Base-by-base conservation (phyloP, 345 rosid species). In the Citrus unshiu region DNA sequence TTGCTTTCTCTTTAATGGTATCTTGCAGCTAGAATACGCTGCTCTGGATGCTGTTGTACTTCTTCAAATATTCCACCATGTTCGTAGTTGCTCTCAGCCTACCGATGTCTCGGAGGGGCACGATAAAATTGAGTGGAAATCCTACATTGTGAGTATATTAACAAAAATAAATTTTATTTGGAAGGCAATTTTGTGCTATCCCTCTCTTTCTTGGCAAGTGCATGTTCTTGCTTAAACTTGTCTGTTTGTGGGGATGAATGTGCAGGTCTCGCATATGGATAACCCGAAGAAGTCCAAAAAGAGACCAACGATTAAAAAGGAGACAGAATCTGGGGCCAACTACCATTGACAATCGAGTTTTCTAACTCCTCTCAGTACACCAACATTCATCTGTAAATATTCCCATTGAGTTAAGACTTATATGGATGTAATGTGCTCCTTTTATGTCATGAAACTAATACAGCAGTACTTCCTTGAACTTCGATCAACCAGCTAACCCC, bases 11-110 rank as follows among this genome's bases (percentile, higher is more conserved):
- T 43, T 43, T 43, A 6, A 13, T 46, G 51, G 6, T 70, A 29
- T 73, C 73, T 12, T 80, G 85, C 95, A 96, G 95, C 91, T 96
- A 61, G 97, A 96, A 87, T 92, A 94, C 80, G 98, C 95, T 5
- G 98, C 99, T 4, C 91, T 96, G 5, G 98, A 96, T 83, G 97
- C 98, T 64, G 97, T 85, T n/a, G 97, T 94, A 75, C 93, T 91
- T 65, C 25, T 94, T 79, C 95, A 90, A 89, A 90, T 91, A 84
- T 96, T 96, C 85, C 79, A 73, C 70, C 90, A 82, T 74, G 77
- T 90, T 18, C 81, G 85, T 0, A 77, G 79, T 72, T 87, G 84
- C 54, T 81, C 91, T 80, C 87, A 81, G 82, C 79, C 84, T 68
- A 81, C 85, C 27, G 78, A 71, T 74, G 62, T 74, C 60, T 73